Percentiles rank a stretch among this genome's conserved stretches.
Conservation (phyloP, 805 yeast genomes). For the Candida silvicultrix region DNA sequence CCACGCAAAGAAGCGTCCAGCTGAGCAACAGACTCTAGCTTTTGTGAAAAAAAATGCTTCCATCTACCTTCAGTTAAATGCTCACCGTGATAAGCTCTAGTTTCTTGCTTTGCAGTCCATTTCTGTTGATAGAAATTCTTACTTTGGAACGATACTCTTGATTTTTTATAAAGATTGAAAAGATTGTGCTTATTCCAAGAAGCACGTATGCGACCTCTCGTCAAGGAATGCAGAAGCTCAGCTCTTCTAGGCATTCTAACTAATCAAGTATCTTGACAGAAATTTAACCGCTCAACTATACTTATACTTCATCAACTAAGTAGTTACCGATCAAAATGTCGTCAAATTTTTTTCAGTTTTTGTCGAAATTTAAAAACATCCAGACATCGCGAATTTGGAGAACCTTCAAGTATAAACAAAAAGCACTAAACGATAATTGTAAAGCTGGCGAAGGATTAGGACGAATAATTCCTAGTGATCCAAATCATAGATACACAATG, state of each 20-base stretch:
- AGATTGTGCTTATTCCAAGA: constrained; percentile 89
- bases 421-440: too few relatives aligned
- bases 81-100: constrained; percentile 95
- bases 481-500: neutral
- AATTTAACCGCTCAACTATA: too few relatives aligned
- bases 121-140: constrained; percentile 85
- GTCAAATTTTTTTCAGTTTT: neutral
- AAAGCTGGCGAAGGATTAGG: too few relatives aligned
- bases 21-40: constrained; percentile 81
- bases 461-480: too few relatives aligned
- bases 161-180: constrained; percentile 80
- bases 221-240: constrained; percentile 46
- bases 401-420: too few relatives aligned
- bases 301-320: too few relatives aligned
- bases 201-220: constrained; percentile 73
- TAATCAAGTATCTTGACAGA: neutral
- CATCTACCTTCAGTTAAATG: constrained; percentile 80
- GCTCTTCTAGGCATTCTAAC: constrained; percentile 54
- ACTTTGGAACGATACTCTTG: constrained; percentile 43
- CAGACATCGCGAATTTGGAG: constrained; percentile 5
- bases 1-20: constrained; percentile 75
- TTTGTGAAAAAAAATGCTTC: constrained; percentile 61
- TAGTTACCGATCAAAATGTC: neutral
- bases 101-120: constrained; percentile 85
- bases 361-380: neutral